A percentile compares a stretch with the other conserved stretches of the same genome.
Conservation (phyloP, 371 early-diverging fungal genomes). For the Catenaria anguillulae region DNA sequence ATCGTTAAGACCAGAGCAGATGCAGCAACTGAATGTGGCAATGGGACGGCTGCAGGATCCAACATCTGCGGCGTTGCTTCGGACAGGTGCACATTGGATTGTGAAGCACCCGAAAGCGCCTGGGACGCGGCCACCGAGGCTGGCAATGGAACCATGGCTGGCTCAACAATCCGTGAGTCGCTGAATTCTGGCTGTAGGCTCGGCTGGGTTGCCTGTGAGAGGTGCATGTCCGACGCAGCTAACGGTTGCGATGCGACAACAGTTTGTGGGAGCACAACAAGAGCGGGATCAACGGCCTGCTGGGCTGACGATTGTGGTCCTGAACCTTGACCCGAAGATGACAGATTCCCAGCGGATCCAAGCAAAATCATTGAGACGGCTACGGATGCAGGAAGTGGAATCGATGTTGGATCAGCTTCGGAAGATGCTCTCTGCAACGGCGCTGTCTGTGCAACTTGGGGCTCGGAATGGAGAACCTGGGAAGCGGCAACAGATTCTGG, state of each 20-base stretch:
- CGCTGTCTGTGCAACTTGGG: too few relatives aligned
- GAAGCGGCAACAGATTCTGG: too few relatives aligned
- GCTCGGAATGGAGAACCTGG: too few relatives aligned
- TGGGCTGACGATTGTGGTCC: neutral
- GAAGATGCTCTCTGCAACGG: too few relatives aligned
- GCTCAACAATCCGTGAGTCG: neutral
- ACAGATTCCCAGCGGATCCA: too few relatives aligned
- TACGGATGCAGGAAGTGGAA: neutral
- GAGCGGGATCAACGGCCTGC: neutral
- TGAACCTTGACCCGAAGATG: too few relatives aligned
- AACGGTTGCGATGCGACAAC: too few relatives aligned
- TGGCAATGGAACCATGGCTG: neutral
- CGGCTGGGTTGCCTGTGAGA: too few relatives aligned
- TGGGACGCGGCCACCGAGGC: neutral
- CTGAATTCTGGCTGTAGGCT: neutral
- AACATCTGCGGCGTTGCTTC: neutral
- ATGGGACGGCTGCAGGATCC: neutral
- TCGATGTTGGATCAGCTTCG: too few relatives aligned
- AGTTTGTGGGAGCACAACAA: neutral
- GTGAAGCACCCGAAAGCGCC: neutral
- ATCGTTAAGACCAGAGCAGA: too few relatives aligned
- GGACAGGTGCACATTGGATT: too few relatives aligned
- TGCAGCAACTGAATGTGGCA: too few relatives aligned
- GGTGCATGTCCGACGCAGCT: neutral
- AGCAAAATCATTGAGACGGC: neutral